phyloP scores from a whole-genome alignment of 2,329 filamentous ascomycete genomes.

The Fusarium heterosporum region DNA sequence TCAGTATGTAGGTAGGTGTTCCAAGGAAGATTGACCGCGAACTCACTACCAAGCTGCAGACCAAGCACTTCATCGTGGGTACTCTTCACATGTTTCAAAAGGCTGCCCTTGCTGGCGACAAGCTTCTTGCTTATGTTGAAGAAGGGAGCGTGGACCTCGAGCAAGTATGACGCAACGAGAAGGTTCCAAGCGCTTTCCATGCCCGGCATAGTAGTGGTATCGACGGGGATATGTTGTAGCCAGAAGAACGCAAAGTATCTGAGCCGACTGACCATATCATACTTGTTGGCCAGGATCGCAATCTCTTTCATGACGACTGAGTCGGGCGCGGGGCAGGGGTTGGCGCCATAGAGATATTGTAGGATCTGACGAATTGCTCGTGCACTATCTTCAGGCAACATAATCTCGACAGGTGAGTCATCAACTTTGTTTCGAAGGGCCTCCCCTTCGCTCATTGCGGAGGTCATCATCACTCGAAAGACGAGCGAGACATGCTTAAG shows the following conservation, averaged over 20 bases:
- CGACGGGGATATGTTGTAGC: background rate
- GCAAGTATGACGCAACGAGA: background rate
- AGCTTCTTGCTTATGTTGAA: background rate
- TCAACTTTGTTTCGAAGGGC: background rate
- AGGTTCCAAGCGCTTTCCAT: background rate
- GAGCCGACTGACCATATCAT: background rate
- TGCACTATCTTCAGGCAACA: background rate
- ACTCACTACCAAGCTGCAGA: background rate
- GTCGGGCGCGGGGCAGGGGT: background rate
- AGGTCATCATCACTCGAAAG: background rate
- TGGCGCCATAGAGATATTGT: background rate
- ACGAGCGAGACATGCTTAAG: background rate
- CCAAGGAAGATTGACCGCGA: accelerated
- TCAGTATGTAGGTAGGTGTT: background rate
- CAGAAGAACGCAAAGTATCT: background rate
- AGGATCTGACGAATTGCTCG: background rate
- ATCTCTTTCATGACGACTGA: background rate
- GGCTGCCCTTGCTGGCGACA: accelerated
- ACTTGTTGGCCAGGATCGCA: background rate
- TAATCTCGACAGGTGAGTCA: accelerated
- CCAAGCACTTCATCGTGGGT: background rate
- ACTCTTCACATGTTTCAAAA: background rate
- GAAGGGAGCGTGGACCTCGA: background rate
- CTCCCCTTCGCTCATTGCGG: background rate
- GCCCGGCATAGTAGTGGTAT: no score